Conservation (phyloP, 441 rosid species). For the Iberis amara region DNA sequence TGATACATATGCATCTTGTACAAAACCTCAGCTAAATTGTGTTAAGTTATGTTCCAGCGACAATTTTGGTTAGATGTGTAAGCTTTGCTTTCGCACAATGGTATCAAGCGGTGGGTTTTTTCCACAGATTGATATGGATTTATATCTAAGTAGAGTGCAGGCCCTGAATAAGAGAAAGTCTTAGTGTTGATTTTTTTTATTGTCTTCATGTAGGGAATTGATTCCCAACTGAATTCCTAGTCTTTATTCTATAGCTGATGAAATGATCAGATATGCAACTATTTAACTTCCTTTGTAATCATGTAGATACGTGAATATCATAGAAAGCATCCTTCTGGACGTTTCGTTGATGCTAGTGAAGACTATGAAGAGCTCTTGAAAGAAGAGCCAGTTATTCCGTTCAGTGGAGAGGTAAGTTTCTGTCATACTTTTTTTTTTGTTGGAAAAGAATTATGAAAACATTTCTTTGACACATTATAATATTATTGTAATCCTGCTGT, state of each 20-base stretch:
- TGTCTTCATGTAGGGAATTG: background rate
- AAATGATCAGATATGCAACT: constrained; percentile 4
- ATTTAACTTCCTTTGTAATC: constrained; percentile 3
- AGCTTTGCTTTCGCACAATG: background rate
- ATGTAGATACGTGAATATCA: constrained; percentile 90
- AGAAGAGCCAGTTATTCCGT: constrained; percentile 75
- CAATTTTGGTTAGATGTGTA: too few species aligned
- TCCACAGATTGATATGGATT: too few species aligned
- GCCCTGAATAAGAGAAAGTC: background rate
- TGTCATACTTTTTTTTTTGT: background rate
- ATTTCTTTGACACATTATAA: constrained; percentile 10
- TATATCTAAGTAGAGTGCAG: background rate
- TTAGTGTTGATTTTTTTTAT: constrained; percentile 1
- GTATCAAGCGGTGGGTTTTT: background rate
- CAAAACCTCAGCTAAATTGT: too few species aligned
- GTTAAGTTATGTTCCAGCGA: too few species aligned
- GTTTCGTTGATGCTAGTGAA: constrained; percentile 61
- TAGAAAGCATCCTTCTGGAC: constrained; percentile 79
- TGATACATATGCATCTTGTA: too few species aligned
- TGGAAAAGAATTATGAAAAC: background rate
- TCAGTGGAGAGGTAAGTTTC: constrained; percentile 79
- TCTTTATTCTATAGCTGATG: constrained; percentile 2
- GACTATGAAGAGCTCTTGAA: constrained; percentile 69
- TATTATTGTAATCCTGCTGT: background rate
- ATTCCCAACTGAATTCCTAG: background rate